Base-by-base conservation (phyloP, 2,329 filamentous ascomycete species). In the Ilyonectria sp. region DNA sequence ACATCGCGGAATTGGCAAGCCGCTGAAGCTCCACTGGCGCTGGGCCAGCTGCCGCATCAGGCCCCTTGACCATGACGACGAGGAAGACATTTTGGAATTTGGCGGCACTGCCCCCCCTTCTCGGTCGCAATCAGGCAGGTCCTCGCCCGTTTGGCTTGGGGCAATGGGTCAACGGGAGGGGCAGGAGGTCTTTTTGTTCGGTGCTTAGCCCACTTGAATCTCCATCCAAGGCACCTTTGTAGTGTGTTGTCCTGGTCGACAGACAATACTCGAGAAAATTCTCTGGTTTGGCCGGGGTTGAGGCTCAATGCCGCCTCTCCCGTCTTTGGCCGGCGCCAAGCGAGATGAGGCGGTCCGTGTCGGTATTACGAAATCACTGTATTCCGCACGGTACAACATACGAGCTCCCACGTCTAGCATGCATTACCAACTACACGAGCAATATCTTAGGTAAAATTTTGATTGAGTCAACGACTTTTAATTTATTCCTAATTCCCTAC, bases 221-320 rank as follows among this genome's bases (percentile, higher is more conserved):
- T 59, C 72, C 72, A 72, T 76, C 52, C 53, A 66, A 63, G 74
- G 74, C 71, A 76, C 74, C 75, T 75, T 76, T 76, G 74, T 71
- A 74, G 69, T 61, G 58, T 60, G 56, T 69, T 69, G 59, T 59
- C 53, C n/a, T 67, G 66, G 21, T 21, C 55, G 19, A 29, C 44
- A 43, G 43, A 55, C 54, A 68, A 49, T 43, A 43, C 31, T 33
- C 17, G 50, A n/a, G 61, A 60, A 76, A 74, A 74, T 69, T 76
- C 74, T 74, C 67, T 69, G 72, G 66, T 26, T 57, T 60, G 60
- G 26, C 62, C 47, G 55, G 26, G 52, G 29, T 52, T 70, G 69
- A 68, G 62, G 66, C 60, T 69, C 60, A 46, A 69, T 63, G 61
- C 29, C 40, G 52, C 43, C 19, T 56, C 26, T 55, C 26, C 69